Evolutionary conservation across 2,329 filamentous ascomycete species (phyloP), one percentile per base, ranked within the genome.

Genomic region (Clarireedia sp.): DNA sequence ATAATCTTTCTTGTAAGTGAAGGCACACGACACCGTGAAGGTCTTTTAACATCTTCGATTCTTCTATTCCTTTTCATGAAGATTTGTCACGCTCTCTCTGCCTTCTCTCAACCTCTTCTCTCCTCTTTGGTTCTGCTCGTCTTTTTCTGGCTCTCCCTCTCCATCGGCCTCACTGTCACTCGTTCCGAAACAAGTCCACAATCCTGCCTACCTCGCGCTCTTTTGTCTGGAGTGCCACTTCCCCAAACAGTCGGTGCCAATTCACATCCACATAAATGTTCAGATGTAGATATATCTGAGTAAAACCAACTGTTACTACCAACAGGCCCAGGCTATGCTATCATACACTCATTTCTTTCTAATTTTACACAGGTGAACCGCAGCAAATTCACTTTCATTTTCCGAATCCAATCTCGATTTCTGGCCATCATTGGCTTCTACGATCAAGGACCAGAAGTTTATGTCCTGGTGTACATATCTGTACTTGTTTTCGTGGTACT

Each of bases 401-500:
- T 19, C 29, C 26, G 12, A 47, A 19, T 52, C 33, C 26, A 19
- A n/a, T 47, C 37, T 47, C 6, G 26, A 40, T 26, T 45, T 52
- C 33, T 33, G 10, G 46, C 26, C 29, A 38, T 52, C n/a, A 26
- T 17, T 21, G 33, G 46, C 17, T 36, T 52, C 17, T 37, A 37
- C 50, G 19, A 37, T 17, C 14, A 24, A 33, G 36, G 50, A 23
- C 33, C 16, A 37, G 44, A 52, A 6, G 33, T 19, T 14, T 33
- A 36, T 46, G 50, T 52, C 37, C 21, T 52, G 40, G 16, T 52
- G 43, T 26, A n/a, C n/a, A n/a, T n/a, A 46, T 23, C 43, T 29
- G 43, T 23, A 46, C 21, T 46, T 46, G 43, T 46, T 46, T 46
- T 46, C 43, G 43, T 46, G n/a, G 50, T 52, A 46, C 26, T 43